Percentiles rank a stretch among this genome's conserved stretches.
Conservation (phyloP, 345 rosid species). For the Diplotaxis tenuifolia region DNA sequence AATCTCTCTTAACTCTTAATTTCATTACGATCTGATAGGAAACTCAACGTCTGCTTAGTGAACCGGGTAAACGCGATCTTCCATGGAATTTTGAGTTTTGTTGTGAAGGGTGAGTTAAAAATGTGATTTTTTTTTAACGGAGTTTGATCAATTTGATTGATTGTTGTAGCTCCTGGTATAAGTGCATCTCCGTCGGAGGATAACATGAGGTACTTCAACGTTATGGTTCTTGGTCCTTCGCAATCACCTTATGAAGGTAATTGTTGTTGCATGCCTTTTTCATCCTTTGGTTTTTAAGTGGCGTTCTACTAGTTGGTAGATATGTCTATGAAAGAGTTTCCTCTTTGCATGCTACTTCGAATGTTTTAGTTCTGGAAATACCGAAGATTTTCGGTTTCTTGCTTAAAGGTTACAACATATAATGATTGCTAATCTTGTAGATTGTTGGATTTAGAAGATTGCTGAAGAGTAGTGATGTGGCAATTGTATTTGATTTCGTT, state of each 20-base stretch:
- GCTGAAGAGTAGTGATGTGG: not conserved
- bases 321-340: not conserved
- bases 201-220: conserved; percentile 92
- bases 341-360: not conserved
- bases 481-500: not conserved
- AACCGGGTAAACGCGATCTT: conserved; percentile 63
- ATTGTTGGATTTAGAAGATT: not conserved
- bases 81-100: not conserved
- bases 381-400: not conserved
- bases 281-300: not conserved
- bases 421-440: not conserved
- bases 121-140: not conserved
- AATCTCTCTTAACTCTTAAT: not conserved
- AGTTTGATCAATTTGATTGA: not conserved
- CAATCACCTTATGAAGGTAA: conserved; percentile 98
- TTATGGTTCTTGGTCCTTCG: conserved; percentile 94
- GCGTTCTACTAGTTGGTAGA: too few species aligned
- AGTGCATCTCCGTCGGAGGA: conserved; percentile 98
- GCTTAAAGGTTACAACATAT: not conserved
- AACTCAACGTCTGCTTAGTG: conserved; percentile 98
- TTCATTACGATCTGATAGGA: conserved; percentile 52
- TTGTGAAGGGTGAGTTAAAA: not conserved
- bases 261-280: not conserved
- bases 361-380: not conserved
- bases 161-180: conserved; percentile 55